Evolutionary conservation across 371 early-diverging fungal genomes (phyloP).

Genomic region (Synchytrium microbalum): DNA sequence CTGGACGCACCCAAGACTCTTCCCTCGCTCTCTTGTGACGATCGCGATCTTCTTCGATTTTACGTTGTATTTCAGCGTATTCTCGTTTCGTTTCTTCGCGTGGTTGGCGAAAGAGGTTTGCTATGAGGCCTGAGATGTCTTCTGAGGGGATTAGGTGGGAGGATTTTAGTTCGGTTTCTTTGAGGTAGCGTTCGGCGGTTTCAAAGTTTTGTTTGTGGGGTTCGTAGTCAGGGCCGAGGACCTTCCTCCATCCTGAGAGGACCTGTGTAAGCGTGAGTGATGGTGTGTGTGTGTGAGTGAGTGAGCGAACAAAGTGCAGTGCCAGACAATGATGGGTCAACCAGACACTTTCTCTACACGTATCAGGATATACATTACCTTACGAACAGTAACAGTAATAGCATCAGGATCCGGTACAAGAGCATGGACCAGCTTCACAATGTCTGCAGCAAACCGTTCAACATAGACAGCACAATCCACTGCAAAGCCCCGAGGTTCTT

Average conservation of each 20-base stretch:
- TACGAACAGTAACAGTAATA: neutral
- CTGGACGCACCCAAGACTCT: neutral
- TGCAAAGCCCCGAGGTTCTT: neutral
- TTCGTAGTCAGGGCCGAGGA: neutral
- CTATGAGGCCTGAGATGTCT: neutral
- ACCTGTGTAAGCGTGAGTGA: neutral
- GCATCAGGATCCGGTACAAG: neutral
- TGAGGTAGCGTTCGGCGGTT: neutral
- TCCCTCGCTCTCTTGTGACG: neutral
- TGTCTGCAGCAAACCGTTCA: neutral
- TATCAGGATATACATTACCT: too few species aligned
- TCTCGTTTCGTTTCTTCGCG: neutral
- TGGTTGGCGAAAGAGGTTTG: neutral
- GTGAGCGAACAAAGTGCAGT: too few species aligned
- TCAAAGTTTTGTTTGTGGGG: neutral
- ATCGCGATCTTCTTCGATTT: neutral
- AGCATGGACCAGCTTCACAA: neutral
- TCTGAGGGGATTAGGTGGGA: neutral
- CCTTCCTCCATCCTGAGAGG: neutral
- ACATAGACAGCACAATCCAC: neutral
- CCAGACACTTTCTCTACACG: too few species aligned
- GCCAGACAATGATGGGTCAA: too few species aligned
- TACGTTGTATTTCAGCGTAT: neutral
- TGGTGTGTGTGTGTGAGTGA: neutral
- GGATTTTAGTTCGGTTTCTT: neutral